These are phyloP conservation scores for Penicillium antarcticum DNA, from an alignment of 495 filamentous ascomycete genomes.

Conservation along the genomic window DNA sequence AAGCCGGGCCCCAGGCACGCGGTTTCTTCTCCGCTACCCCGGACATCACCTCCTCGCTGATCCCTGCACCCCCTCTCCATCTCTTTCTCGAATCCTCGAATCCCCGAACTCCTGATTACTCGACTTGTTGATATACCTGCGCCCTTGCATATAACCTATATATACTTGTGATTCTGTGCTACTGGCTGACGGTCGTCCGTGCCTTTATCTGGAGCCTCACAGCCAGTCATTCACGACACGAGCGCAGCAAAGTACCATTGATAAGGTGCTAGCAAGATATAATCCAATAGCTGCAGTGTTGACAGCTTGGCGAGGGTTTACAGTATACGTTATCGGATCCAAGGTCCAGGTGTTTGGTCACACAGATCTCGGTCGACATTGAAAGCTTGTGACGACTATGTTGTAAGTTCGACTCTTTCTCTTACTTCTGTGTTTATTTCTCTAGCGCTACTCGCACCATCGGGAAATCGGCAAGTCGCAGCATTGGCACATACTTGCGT, in stretches of 20 bases:
- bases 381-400: slow-evolving; percentile 23
- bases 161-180: neutral
- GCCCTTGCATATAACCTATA: neutral
- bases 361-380: slow-evolving; percentile 8
- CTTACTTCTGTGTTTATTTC: neutral
- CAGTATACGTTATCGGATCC: neutral
- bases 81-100: neutral
- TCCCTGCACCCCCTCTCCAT: slow-evolving; percentile 8
- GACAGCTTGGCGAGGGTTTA: neutral
- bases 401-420: slow-evolving; percentile 30
- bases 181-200: neutral
- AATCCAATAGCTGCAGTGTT: neutral
- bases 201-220: neutral
- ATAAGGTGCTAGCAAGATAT: neutral
- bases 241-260: no score
- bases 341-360: slow-evolving; percentile 3
- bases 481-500: neutral
- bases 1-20: slow-evolving; percentile 26
- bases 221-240: neutral
- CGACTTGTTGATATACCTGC: neutral
- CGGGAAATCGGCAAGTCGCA: neutral
- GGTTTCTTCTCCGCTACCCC: slow-evolving; percentile 30
- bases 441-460: neutral
- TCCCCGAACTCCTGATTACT: neutral
- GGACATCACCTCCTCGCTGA: slow-evolving; percentile 20